phyloP scores from a whole-genome alignment of 1,139 yeast genomes.

The Lodderomyces parapsilosis region DNA sequence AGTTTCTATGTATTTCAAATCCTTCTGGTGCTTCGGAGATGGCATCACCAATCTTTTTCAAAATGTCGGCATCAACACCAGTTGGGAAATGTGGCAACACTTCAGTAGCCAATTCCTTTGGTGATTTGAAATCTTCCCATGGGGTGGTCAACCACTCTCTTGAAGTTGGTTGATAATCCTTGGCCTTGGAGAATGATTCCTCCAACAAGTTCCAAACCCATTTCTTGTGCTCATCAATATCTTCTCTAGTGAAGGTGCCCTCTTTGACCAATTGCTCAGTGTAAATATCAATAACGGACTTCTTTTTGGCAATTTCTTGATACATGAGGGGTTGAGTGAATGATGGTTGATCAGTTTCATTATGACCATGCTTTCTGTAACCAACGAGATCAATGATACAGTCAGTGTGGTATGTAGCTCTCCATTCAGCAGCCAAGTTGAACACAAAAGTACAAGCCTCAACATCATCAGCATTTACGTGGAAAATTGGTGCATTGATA shows the following conservation, averaged over 20 bases:
- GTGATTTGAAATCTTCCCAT: conserved; percentile 99
- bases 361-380: conserved; percentile 98
- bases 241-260: conserved; percentile 85
- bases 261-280: conserved; percentile 76
- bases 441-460: conserved; percentile 91
- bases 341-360: conserved; percentile 98
- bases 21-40: conserved; percentile 86
- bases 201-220: conserved; percentile 98
- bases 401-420: conserved; percentile 94
- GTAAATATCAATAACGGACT: conserved; percentile 84
- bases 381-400: conserved; percentile 96
- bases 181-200: conserved; percentile 81
- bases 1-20: conserved; percentile 90
- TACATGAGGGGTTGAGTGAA: conserved; percentile 99
- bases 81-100: conserved; percentile 96
- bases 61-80: conserved; percentile 69
- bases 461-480: conserved; percentile 96
- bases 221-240: conserved; percentile 91
- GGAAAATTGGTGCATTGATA: conserved; percentile 97
- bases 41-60: conserved; percentile 75
- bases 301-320: conserved; percentile 83
- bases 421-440: conserved; percentile 98
- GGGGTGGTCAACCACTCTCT: conserved; percentile 99
- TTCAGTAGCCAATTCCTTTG: conserved; percentile 95
- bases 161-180: conserved; percentile 87